Evolutionary conservation across 2,329 filamentous ascomycete genomes (phyloP).

Genomic region (Trichothecium sympodiale): DNA sequence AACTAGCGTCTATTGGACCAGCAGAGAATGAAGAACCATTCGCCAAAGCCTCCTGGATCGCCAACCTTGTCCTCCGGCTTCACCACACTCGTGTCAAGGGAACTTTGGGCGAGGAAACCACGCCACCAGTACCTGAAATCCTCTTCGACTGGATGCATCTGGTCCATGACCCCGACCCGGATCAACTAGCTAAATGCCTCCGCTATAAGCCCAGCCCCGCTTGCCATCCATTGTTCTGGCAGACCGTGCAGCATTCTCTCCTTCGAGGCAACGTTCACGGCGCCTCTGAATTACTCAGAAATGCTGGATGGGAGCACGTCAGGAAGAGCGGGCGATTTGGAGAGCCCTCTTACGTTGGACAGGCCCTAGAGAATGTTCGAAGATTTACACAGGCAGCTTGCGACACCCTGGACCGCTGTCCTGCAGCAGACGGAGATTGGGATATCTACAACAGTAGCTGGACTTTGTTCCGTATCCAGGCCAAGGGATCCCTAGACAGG

Average conservation of each 20-base stretch:
- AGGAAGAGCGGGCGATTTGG: slow-evolving; percentile 51
- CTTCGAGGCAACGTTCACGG: slow-evolving; percentile 64
- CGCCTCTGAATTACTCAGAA: slow-evolving; percentile 56
- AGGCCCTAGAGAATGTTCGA: slow-evolving; percentile 68
- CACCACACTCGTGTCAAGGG: slow-evolving; percentile 49
- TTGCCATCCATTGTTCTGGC: slow-evolving; percentile 73
- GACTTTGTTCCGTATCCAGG: slow-evolving; percentile 70
- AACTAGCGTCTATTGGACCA: slow-evolving; percentile 53
- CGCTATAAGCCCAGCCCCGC: slow-evolving; percentile 61
- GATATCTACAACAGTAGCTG: slow-evolving; percentile 73
- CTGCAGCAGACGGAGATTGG: slow-evolving; percentile 63
- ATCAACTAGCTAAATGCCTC: slow-evolving; percentile 55
- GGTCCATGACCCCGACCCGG: slow-evolving; percentile 61
- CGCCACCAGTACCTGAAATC: slow-evolving; percentile 58
- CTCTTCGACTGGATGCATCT: slow-evolving; percentile 74
- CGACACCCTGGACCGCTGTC: slow-evolving; percentile 61
- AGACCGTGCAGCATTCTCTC: slow-evolving; percentile 61
- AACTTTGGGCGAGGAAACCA: slow-evolving; percentile 24
- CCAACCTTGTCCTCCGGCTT: slow-evolving; percentile 64
- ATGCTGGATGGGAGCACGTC: slow-evolving; percentile 70
- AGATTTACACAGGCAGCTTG: slow-evolving; percentile 59
- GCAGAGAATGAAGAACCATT: slow-evolving; percentile 50
- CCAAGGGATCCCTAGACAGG: slow-evolving; percentile 56
- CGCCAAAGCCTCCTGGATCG: slow-evolving; percentile 69
- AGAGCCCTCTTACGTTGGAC: slow-evolving; percentile 59